phyloP scores from a whole-genome alignment of 495 filamentous ascomycete species.

The Annulohypoxylon nitens region DNA sequence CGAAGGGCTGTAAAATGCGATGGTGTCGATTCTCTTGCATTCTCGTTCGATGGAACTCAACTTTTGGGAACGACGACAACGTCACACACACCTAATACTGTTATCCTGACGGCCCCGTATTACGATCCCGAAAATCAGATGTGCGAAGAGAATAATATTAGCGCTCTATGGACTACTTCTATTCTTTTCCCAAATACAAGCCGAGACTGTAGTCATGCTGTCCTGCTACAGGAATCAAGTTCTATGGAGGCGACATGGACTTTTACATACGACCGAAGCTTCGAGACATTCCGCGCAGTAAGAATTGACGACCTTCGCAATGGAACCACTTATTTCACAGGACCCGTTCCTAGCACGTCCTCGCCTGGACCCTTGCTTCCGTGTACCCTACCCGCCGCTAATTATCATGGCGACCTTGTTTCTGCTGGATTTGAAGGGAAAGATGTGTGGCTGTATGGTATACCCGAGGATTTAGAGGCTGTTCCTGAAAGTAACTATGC shows the following conservation, averaged over 20 bases:
- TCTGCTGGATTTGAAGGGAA: conserved; percentile 80
- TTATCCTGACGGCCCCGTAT: conserved; percentile 85
- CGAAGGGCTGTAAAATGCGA: conserved; percentile 85
- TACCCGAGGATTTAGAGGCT: conserved; percentile 79
- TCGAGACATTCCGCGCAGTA: conserved; percentile 82
- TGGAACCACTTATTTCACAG: conserved; percentile 85
- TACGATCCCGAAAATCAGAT: conserved; percentile 71
- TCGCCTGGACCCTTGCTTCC: conserved; percentile 67
- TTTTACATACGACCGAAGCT: conserved; percentile 80
- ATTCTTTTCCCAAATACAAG: conserved; percentile 86
- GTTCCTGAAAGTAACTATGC: conserved; percentile 54
- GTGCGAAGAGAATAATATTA: conserved; percentile 72
- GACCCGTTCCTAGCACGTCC: conserved; percentile 65
- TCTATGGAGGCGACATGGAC: conserved; percentile 82
- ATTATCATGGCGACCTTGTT: conserved; percentile 76
- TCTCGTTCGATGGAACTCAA: conserved; percentile 86
- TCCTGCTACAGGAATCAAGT: conserved; percentile 75
- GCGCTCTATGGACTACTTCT: conserved; percentile 88
- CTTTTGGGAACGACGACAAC: conserved; percentile 83
- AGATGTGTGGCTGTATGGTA: conserved; percentile 83
- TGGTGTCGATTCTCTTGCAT: conserved; percentile 80
- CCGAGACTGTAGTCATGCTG: conserved; percentile 80
- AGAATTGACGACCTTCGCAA: conserved; percentile 79
- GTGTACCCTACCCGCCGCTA: conserved; percentile 76
- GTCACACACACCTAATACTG: conserved; percentile 73